A percentile compares a stretch with the other conserved stretches of the same genome.
Conservation (phyloP, 495 filamentous ascomycete species). For the Hypomontagnella monticulosa region DNA sequence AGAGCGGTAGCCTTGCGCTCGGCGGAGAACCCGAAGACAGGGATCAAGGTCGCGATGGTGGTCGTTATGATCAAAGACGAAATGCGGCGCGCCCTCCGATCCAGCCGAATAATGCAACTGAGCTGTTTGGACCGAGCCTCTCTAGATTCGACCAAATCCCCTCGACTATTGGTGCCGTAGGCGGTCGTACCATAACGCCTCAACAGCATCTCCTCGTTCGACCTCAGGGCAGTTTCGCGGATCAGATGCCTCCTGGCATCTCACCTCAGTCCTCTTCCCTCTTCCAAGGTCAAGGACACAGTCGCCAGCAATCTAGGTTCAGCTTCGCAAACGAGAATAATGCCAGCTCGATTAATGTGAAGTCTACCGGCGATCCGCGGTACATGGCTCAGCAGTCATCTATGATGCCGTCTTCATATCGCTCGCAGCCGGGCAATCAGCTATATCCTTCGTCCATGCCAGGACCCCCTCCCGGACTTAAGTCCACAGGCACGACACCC, state of each 20-base stretch:
- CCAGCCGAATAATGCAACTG: constrained; percentile 66
- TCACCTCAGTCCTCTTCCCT: constrained; percentile 61
- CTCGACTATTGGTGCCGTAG: constrained; percentile 61
- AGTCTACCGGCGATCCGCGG: constrained; percentile 83
- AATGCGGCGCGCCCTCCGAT: constrained; percentile 77
- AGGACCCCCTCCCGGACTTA: constrained; percentile 93
- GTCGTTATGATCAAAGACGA: constrained; percentile 61
- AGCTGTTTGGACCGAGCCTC: constrained; percentile 63
- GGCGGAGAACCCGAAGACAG: constrained; percentile 90
- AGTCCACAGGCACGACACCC: constrained; percentile 91
- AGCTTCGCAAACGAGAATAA: constrained; percentile 78
- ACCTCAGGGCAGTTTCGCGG: constrained; percentile 67
- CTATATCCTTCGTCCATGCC: constrained; percentile 77
- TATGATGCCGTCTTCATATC: constrained; percentile 80
- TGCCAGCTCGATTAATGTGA: constrained; percentile 72
- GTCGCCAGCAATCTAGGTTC: constrained; percentile 86
- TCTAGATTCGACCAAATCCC: constrained; percentile 62
- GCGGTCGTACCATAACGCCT: constrained; percentile 78
- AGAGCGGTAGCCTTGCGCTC: constrained; percentile 83
- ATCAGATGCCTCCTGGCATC: constrained; percentile 64
- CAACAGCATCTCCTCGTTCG: constrained; percentile 78
- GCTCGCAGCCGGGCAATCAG: constrained; percentile 68
- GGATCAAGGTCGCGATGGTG: constrained; percentile 61
- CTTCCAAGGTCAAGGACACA: constrained; percentile 81
- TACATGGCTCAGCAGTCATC: constrained; percentile 89